Conservation (phyloP, 495 filamentous ascomycete species). For the Hyaloscypha bicolor region DNA sequence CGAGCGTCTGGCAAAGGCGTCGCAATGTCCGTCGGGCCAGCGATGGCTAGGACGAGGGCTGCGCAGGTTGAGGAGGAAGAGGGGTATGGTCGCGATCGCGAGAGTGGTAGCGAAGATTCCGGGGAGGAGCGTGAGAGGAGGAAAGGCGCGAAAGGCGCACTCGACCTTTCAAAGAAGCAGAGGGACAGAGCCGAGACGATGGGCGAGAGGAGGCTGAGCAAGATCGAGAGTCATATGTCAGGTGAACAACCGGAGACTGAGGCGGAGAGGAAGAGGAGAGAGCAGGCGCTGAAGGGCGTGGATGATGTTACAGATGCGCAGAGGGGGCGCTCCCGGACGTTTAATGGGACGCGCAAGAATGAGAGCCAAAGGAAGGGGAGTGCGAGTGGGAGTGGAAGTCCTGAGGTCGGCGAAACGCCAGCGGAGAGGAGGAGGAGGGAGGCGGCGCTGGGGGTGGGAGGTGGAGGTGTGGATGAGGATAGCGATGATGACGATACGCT, state of each 20-base stretch:
- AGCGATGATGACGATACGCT: conserved; percentile 40
- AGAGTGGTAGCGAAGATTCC: conserved; percentile 40
- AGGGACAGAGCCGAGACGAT: background rate
- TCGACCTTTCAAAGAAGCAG: background rate
- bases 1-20: background rate
- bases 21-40: conserved; percentile 12
- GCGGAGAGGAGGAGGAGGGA: conserved; percentile 65
- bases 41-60: conserved; percentile 17
- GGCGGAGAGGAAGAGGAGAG: conserved; percentile 66
- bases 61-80: conserved; percentile 19
- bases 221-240: conserved; percentile 1
- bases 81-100: background rate
- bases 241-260: conserved; percentile 45
- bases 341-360: conserved; percentile 32
- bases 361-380: conserved; percentile 59
- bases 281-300: conserved; percentile 59
- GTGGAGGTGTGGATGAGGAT: conserved; percentile 33
- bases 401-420: background rate
- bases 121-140: conserved; percentile 68
- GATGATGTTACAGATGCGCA: conserved; percentile 32
- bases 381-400: conserved; percentile 43
- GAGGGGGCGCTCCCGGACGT: conserved; percentile 36
- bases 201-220: background rate
- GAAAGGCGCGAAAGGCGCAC: conserved; percentile 51
- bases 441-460: conserved; percentile 74